Conservation (phyloP, 2,329 filamentous ascomycete genomes). For the Aspergillus luchuensis region DNA sequence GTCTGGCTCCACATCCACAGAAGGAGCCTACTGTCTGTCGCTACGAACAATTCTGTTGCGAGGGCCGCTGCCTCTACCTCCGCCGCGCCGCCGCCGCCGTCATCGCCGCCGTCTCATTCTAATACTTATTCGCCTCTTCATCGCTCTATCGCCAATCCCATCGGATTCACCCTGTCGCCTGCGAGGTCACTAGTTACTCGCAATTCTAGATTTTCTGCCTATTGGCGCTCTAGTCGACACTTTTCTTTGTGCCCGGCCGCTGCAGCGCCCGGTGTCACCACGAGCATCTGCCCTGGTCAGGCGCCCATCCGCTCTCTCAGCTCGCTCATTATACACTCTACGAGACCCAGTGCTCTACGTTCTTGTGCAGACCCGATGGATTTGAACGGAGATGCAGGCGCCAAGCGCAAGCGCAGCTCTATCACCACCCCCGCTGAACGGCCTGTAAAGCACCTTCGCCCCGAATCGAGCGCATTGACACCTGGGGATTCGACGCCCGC, state of each 20-base stretch:
- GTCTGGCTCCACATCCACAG: conserved; percentile 31
- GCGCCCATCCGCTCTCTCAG: conserved; percentile 1
- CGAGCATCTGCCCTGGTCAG: background rate
- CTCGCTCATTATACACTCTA: conserved; percentile 11
- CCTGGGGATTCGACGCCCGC: conserved; percentile 46
- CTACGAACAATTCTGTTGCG: conserved; percentile 23
- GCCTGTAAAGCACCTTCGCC: conserved; percentile 58
- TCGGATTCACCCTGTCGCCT: background rate
- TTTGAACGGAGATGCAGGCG: conserved; percentile 50
- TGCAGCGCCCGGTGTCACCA: background rate
- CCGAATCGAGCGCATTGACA: conserved; percentile 46
- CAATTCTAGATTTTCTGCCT: background rate
- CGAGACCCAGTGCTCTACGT: conserved; percentile 12
- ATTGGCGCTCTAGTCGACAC: background rate
- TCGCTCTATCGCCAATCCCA: background rate
- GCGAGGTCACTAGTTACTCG: background rate
- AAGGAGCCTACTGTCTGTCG: conserved; percentile 32
- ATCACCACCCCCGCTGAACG: conserved; percentile 53
- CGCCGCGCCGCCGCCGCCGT: conserved; percentile 16
- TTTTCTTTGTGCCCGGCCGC: background rate
- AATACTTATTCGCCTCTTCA: conserved; percentile 6
- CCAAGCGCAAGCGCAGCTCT: conserved; percentile 60
- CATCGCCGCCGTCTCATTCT: conserved; percentile 7
- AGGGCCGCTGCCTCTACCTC: conserved; percentile 14
- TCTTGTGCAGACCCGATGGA: conserved; percentile 44